Evolutionary conservation across 108 stramenopile species (phyloP), one percentile per base, ranked within the genome.

Genomic region (Nitzschia putrida): DNA sequence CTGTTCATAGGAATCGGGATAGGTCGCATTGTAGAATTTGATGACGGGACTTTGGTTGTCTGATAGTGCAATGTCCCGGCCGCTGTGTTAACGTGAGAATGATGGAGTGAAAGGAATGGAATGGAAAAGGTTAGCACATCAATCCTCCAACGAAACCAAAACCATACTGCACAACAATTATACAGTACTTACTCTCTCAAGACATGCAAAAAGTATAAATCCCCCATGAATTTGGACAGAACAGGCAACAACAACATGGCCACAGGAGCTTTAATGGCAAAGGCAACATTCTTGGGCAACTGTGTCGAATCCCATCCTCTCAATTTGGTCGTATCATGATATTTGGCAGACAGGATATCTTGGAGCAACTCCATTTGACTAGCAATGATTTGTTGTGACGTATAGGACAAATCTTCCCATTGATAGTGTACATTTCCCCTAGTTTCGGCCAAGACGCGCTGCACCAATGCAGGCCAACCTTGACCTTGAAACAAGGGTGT

Each of bases 201-300:
- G 12, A 90, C 85, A 73, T 93, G 92, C 20, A 93, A 26, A 61
- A 80, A 86, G 25, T 76, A 68, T 26, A 78, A 64, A 1, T 61
- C 55, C 1, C 53, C 57, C 37, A 55, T 65, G 21, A 70, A 53
- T 42, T 71, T 26, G 0, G 20, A 12, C 10, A 88, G 77, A 8
- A 87, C 53, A 9, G 92, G 92, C 25, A 90, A 39, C 10, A 90
- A 53, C 10, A 88, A 53, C 92, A 93, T 90, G 23, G 84, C 68
- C 7, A 88, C 84, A 16, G 92, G 92, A 53, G 92, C 92, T 64
- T 93, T 93, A 80, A 90, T 82, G 20, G 72, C 83, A 71, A 77
- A 84, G 0, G 52, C n/a, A 2, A 84, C 59, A 13, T 40, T 11
- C 13, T 59, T 25, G 24, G 26, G 16, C 14, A 18, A 16, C 6